Percentiles rank a stretch among this genome's conserved stretches.
Conservation (phyloP, 768 basidiomycete species). For the Trametes coccinea region DNA sequence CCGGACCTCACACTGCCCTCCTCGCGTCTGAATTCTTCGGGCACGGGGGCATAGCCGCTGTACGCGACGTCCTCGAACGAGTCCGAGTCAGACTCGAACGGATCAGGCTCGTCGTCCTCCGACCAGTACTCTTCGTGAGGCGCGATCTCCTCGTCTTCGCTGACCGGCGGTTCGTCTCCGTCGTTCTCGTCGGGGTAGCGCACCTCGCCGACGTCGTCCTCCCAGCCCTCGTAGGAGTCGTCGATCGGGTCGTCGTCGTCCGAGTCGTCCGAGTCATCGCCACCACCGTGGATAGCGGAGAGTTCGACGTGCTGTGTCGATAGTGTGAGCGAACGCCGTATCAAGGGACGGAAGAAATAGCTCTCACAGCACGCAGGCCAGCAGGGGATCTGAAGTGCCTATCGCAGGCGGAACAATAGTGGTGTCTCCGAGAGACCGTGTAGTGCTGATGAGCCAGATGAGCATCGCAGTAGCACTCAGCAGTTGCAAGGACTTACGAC, state of each 20-base stretch:
- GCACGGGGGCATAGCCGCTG: constrained; percentile 20
- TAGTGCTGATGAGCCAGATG: constrained; percentile 28
- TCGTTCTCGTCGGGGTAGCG: constrained; percentile 29
- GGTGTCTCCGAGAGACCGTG: constrained; percentile 31
- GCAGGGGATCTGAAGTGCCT: constrained; percentile 31
- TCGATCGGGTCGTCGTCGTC: constrained; percentile 26
- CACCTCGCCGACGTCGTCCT: constrained; percentile 30
- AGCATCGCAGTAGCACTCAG: neutral
- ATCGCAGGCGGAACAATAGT: constrained; percentile 36
- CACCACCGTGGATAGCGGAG: constrained; percentile 33
- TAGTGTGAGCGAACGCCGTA: neutral
- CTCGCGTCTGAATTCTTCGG: neutral
- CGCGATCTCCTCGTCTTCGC: neutral
- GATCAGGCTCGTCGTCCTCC: constrained; percentile 20
- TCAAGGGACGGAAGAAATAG: too few relatives aligned
- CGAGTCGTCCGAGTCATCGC: constrained; percentile 21
- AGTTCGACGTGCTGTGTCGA: constrained; percentile 31
- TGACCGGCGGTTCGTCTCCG: constrained; percentile 2
- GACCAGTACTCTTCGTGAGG: constrained; percentile 23
- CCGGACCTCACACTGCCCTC: too few relatives aligned
- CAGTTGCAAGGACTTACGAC: constrained; percentile 24
- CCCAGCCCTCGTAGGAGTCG: constrained; percentile 34
- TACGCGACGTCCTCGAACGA: constrained; percentile 24
- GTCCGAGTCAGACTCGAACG: neutral
- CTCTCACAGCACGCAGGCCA: constrained; percentile 31